Base-by-base conservation (phyloP, 805 yeast species). In the Saccharomycopsis olivae region DNA sequence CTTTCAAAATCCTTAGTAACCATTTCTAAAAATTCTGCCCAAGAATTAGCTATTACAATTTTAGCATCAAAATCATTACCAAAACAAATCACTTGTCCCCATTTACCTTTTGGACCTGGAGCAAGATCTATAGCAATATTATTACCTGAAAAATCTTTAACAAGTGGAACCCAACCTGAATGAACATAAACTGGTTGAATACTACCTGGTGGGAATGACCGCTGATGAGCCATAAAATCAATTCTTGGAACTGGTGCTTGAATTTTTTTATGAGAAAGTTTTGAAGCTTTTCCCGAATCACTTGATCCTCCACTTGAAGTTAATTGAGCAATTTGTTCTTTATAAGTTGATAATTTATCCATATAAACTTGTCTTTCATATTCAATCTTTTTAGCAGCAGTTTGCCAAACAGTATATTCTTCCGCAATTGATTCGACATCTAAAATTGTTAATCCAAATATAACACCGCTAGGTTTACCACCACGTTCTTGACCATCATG, bases 61-160 rank as follows among this genome's bases (percentile, higher is more conserved):
- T 89, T 89, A 32, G 83, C 75, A 62, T 89, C 97, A 55, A 78
- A 89, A 50, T 89, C 98, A 53, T 96, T 78, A 32, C 98, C 98
- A 58, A 84, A 92, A 42, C 87, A 56, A 48, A 89, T 89, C 15
- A 92, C 79, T 62, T 89, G 98, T 29, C 97, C 98, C 74, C 83
- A 77, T 45, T 67, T 69, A 34, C 96, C 95, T 24, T 63, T 62
- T 11, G 78, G 71, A 6, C 87, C 95, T 1, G 94, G 89, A 3
- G 84, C 78, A 44, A 89, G 68, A 61, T 89, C 98, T 9, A 92
- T 66, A 40, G 87, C 98, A 49, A 89, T 78, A 58, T 87, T 88
- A 62, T 89, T 89, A 36, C 98, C 98, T 17, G 77, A 79, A 41
- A 73, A 76, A 57, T 89, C 98, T 40, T 89, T 85, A 28, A 84